A percentile compares a stretch with the other conserved stretches of the same genome.
Conservation (phyloP, 2,329 filamentous ascomycete species). For the Dothistroma pini region DNA sequence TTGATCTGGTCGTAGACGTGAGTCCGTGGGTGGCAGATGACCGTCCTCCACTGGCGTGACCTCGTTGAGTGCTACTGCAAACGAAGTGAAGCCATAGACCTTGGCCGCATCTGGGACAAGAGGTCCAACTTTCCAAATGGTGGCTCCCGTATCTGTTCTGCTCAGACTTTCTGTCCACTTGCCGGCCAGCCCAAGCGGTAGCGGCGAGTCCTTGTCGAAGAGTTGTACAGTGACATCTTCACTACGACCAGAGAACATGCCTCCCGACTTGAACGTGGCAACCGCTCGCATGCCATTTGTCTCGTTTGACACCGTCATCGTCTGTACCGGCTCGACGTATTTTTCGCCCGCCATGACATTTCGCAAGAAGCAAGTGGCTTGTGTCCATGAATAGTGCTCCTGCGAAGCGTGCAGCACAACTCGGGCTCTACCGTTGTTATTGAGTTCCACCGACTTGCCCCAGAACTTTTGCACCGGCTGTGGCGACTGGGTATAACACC, state of each 20-base stretch:
- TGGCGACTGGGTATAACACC: slow-evolving; percentile 84
- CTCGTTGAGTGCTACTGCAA: slow-evolving; percentile 84
- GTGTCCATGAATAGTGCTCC: slow-evolving; percentile 83
- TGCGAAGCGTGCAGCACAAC: slow-evolving; percentile 65
- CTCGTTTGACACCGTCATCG: slow-evolving; percentile 82
- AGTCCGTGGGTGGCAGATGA: slow-evolving; percentile 76
- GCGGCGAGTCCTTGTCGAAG: slow-evolving; percentile 61
- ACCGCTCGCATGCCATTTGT: slow-evolving; percentile 75
- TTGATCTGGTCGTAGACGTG: slow-evolving; percentile 81
- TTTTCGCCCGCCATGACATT: slow-evolving; percentile 99
- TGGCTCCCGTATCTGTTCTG: slow-evolving; percentile 59
- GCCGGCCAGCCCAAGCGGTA: slow-evolving; percentile 67
- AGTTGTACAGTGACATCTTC: slow-evolving; percentile 82
- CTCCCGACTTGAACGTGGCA: slow-evolving; percentile 89
- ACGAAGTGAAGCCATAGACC: slow-evolving; percentile 83
- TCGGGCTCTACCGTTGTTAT: slow-evolving; percentile 82
- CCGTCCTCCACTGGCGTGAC: slow-evolving; percentile 73
- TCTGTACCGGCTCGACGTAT: slow-evolving; percentile 91
- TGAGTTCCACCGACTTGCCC: slow-evolving; percentile 94
- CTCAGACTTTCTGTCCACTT: slow-evolving; percentile 79
- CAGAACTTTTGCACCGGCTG: slow-evolving; percentile 95
- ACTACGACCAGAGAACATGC: slow-evolving; percentile 92
- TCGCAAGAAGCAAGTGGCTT: slow-evolving; percentile 84
- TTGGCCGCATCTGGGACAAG: slow-evolving; percentile 75
- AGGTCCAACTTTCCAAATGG: slow-evolving; percentile 73